phyloP scores from a whole-genome alignment of 148 eudicot genomes.

The Chenopodium quinoa region DNA sequence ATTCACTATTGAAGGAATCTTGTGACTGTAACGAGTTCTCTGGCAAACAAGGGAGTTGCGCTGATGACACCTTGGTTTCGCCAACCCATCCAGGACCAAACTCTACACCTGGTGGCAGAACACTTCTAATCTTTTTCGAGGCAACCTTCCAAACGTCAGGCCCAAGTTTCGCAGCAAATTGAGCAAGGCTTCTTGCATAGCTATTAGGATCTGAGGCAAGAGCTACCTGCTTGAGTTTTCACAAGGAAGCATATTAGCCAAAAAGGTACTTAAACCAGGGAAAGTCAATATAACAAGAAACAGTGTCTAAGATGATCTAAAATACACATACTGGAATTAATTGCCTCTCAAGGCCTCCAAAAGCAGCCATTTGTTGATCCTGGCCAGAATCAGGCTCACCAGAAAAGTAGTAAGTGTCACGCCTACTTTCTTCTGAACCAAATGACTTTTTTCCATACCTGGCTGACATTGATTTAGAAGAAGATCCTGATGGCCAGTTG shows the following conservation, averaged over 20 bases:
- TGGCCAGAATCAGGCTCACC: conserved; percentile 34
- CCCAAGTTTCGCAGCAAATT: conserved; percentile 73
- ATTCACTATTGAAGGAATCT: conserved; percentile 25
- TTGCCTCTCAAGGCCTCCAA: conserved; percentile 39
- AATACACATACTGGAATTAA: conserved; percentile 50
- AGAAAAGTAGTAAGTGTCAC: conserved; percentile 56
- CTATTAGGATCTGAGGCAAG: conserved; percentile 51
- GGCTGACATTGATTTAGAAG: conserved; percentile 49
- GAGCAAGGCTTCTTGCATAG: conserved; percentile 85
- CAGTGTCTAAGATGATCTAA: background rate
- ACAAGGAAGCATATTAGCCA: background rate
- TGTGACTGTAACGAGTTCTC: conserved; percentile 34
- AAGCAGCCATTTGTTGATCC: conserved; percentile 36
- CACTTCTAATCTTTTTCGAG: conserved; percentile 48
- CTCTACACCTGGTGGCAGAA: conserved; percentile 55
- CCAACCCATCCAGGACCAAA: conserved; percentile 93
- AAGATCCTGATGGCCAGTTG: conserved; percentile 43
- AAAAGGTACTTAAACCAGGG: background rate
- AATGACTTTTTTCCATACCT: conserved; percentile 60
- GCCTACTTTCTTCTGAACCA: conserved; percentile 61
- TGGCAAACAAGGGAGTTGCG: conserved; percentile 25
- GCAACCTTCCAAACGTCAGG: conserved; percentile 77
- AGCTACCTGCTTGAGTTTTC: conserved; percentile 52
- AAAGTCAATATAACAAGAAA: background rate
- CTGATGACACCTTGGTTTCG: conserved; percentile 38